phyloP scores from a whole-genome alignment of 1,284 basidiomycete species.

The Pterula multifida region DNA sequence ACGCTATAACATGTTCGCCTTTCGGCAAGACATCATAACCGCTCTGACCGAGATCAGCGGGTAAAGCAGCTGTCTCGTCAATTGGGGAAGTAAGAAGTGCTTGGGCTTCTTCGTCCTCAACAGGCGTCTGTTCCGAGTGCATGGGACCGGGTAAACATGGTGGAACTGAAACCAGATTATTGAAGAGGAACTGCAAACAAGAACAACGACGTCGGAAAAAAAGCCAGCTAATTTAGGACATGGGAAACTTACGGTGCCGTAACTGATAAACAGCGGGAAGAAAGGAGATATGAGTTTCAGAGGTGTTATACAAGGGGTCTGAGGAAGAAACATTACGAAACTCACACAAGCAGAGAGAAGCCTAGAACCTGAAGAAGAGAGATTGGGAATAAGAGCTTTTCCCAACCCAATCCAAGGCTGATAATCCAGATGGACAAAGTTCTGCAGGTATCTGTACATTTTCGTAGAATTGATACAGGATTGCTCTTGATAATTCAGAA shows the following conservation, averaged over 20 bases:
- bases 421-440: slow-evolving; percentile 90
- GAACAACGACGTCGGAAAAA: slow-evolving; percentile 6
- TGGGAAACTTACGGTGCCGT: slow-evolving; percentile 39
- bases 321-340: slow-evolving; percentile 14
- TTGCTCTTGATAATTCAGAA: background rate
- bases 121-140: slow-evolving; percentile 15
- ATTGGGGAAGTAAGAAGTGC: slow-evolving; percentile 32
- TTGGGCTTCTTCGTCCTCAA: slow-evolving; percentile 34
- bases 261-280: slow-evolving; percentile 22
- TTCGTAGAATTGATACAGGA: background rate
- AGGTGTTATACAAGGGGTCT: too few species aligned
- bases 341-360: slow-evolving; percentile 84
- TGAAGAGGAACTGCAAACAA: slow-evolving; percentile 58
- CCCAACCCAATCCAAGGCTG: slow-evolving; percentile 86
- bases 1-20: slow-evolving; percentile 26
- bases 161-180: slow-evolving; percentile 57
- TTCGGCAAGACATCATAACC: slow-evolving; percentile 62
- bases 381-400: slow-evolving; percentile 72
- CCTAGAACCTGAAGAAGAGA: slow-evolving; percentile 82
- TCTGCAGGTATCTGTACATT: slow-evolving; percentile 70
- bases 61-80: slow-evolving; percentile 65
- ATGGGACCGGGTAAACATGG: slow-evolving; percentile 38
- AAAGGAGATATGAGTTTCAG: slow-evolving; percentile 7
- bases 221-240: slow-evolving; percentile 8
- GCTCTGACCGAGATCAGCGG: slow-evolving; percentile 58